A percentile compares a stretch with the other conserved stretches of the same genome.
These are phyloP conservation scores for Phylloporus sp. DNA, from an alignment of 1,284 basidiomycete genomes.

Conservation along the genomic window DNA sequence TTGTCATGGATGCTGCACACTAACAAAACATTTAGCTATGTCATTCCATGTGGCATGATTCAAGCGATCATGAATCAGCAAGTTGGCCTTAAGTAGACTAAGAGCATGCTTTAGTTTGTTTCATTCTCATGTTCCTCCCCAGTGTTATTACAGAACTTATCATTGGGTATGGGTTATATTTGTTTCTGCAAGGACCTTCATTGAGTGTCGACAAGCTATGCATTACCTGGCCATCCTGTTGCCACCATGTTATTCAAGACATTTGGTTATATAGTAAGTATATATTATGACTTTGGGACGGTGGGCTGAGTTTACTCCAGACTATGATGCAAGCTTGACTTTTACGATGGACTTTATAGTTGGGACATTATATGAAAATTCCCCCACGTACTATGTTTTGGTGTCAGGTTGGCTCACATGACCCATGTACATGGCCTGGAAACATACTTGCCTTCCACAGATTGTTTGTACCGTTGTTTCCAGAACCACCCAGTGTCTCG, in stretches of 20 bases:
- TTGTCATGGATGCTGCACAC: constrained; percentile 30
- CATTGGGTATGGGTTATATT: constrained; percentile 41
- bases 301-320: constrained; percentile 18
- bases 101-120: constrained; percentile 13
- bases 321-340: constrained; percentile 43
- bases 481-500: constrained; percentile 44
- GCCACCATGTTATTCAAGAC: constrained; percentile 49
- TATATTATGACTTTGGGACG: not conserved
- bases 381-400: constrained; percentile 51
- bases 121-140: constrained; percentile 1
- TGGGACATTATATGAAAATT: constrained; percentile 57
- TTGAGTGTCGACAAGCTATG: constrained; percentile 28
- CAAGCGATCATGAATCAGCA: constrained; percentile 50
- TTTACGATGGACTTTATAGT: constrained; percentile 52
- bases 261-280: constrained; percentile 44
- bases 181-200: not conserved
- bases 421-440: not conserved
- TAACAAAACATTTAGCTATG: constrained; percentile 42
- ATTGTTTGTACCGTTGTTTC: constrained; percentile 47
- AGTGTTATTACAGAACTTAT: constrained; percentile 53
- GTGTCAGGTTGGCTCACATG: constrained; percentile 36
- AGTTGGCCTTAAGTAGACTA: constrained; percentile 42
- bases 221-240: constrained; percentile 44
- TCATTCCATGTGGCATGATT: constrained; percentile 53
- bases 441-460: constrained; percentile 13